phyloP scores from a whole-genome alignment of 2,329 filamentous ascomycete species.

The Talaromyces sp. region DNA sequence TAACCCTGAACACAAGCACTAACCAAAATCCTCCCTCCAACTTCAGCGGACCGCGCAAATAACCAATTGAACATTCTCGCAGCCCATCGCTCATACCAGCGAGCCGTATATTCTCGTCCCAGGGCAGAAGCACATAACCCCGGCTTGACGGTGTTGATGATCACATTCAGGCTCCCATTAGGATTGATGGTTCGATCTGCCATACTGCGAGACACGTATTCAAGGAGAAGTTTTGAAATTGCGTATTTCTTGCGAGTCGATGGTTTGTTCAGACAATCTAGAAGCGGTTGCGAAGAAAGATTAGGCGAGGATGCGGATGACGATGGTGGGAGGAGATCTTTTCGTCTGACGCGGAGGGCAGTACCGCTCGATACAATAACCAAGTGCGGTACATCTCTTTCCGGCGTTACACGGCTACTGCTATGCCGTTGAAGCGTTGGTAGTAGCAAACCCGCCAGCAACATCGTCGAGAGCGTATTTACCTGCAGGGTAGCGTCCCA shows the following conservation, averaged over 20 bases:
- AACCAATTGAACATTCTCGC: constrained; percentile 36
- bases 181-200: constrained; percentile 27
- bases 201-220: constrained; percentile 41
- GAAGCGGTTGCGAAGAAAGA: constrained; percentile 23
- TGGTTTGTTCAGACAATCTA: constrained; percentile 34
- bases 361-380: constrained; percentile 46
- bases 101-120: constrained; percentile 36
- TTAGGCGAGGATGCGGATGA: not conserved
- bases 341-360: constrained; percentile 32
- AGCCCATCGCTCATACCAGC: constrained; percentile 33
- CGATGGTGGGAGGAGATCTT: constrained; percentile 24
- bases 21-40: constrained; percentile 44
- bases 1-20: constrained; percentile 41
- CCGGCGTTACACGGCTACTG: not conserved
- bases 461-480: constrained; percentile 55
- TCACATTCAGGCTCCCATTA: constrained; percentile 37
- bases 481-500: constrained; percentile 56
- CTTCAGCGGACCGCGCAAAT: constrained; percentile 43
- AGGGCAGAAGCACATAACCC: constrained; percentile 44
- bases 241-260: constrained; percentile 34
- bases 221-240: constrained; percentile 43
- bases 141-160: constrained; percentile 46
- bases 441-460: constrained; percentile 53
- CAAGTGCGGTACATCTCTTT: constrained; percentile 36
- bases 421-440: constrained; percentile 39